phyloP scores from a whole-genome alignment of 2,329 filamentous ascomycete species.

The Fusarium hostae region DNA sequence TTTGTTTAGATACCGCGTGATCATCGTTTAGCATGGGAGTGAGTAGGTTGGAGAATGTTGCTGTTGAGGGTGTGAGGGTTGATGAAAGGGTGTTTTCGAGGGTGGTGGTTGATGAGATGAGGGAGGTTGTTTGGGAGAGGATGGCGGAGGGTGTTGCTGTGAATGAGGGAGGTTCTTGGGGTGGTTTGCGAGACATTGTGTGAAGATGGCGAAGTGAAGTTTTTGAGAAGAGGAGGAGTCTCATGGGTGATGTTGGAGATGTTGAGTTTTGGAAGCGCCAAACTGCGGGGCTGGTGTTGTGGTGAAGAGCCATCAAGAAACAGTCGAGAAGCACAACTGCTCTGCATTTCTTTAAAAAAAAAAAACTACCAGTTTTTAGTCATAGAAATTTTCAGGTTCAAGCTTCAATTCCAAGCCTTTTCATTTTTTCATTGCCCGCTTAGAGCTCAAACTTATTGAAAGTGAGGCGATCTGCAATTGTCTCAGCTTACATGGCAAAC shows the following conservation, averaged over 20 bases:
- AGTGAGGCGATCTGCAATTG: fast-evolving
- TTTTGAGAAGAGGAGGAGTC: not conserved
- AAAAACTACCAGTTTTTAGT: not conserved
- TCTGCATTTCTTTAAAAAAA: not conserved
- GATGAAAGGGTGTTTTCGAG: slow-evolving; percentile 39
- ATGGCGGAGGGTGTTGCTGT: slow-evolving; percentile 21
- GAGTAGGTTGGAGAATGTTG: slow-evolving; percentile 38
- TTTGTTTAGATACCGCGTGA: slow-evolving; percentile 24
- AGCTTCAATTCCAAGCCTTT: too few species aligned
- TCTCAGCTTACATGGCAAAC: fast-evolving
- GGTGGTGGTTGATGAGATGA: slow-evolving; percentile 29
- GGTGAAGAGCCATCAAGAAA: not conserved
- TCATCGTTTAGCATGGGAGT: slow-evolving; percentile 39
- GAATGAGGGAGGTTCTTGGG: slow-evolving; percentile 40
- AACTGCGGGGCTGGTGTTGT: slow-evolving; percentile 27
- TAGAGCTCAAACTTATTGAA: fast-evolving
- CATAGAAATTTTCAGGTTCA: too few species aligned
- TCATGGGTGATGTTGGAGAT: slow-evolving; percentile 14
- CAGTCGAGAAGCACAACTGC: not conserved
- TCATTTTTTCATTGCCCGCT: not conserved
- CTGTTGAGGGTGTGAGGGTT: slow-evolving; percentile 28
- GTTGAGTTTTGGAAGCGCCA: not conserved
- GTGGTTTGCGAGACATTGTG: slow-evolving; percentile 32
- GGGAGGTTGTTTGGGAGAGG: slow-evolving; percentile 49
- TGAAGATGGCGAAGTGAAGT: fast-evolving